phyloP scores from a whole-genome alignment of 148 eudicot genomes.

The Spergularia bocconei region DNA sequence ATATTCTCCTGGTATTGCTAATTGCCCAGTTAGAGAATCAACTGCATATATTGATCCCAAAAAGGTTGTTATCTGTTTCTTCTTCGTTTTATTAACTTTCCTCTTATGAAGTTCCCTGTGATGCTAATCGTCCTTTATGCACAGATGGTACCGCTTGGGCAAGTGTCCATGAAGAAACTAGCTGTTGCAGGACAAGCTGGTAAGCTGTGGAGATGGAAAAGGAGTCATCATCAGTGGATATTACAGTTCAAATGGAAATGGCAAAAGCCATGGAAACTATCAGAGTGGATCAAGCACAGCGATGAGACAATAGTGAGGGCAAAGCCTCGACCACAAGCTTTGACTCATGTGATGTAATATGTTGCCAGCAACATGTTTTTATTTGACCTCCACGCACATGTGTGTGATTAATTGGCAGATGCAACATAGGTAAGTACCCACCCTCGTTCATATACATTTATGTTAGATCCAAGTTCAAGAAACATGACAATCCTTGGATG shows the following conservation, averaged over 20 bases:
- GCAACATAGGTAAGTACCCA: conserved; percentile 45
- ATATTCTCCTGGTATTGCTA: conserved; percentile 88
- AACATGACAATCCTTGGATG: background rate
- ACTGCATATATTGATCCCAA: conserved; percentile 75
- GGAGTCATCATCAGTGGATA: conserved; percentile 98
- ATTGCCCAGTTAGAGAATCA: conserved; percentile 68
- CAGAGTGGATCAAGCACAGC: conserved; percentile 94
- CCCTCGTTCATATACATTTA: conserved; percentile 2
- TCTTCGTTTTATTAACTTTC: conserved; percentile 1
- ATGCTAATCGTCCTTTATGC: conserved; percentile 5
- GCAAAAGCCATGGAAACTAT: conserved; percentile 99
- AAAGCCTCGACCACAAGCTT: conserved; percentile 74
- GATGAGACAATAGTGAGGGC: conserved; percentile 86
- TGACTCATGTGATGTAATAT: conserved; percentile 49
- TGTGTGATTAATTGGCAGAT: conserved; percentile 28
- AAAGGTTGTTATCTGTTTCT: conserved; percentile 48
- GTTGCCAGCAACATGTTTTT: conserved; percentile 29
- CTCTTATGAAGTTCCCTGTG: conserved; percentile 2
- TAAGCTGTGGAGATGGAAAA: conserved; percentile 97
- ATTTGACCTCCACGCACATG: conserved; percentile 37
- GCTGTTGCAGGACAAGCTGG: conserved; percentile 82
- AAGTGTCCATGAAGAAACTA: conserved; percentile 80
- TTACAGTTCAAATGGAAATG: conserved; percentile 99
- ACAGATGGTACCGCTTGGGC: conserved; percentile 93
- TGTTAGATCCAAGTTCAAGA: background rate